Evolutionary conservation across 768 basidiomycete genomes (phyloP), one percentile per base, ranked within the genome.

Genomic region (Chalciporus pseudorubinellus): DNA sequence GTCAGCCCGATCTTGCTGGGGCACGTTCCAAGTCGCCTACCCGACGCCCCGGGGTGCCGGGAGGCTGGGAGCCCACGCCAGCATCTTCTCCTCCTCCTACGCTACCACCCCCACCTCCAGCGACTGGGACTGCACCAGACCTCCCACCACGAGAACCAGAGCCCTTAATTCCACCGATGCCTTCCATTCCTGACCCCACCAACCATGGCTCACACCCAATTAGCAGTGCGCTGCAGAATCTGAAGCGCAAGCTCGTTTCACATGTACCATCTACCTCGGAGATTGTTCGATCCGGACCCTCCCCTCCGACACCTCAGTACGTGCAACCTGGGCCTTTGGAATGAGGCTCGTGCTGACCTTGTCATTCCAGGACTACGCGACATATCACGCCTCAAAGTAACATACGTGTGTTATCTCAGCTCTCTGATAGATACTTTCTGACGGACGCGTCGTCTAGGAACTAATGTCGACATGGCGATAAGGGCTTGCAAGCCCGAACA

Each of bases 401-500:
- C 49, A 80, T 80, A 41, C 63, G 78, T 79, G 49, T 22, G 73
- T 53, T 12, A 29, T 40, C 9, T 18, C 3, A 16, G 21, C 40
- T 18, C 20, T 29, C 43, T 20, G 6, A 9, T n/a, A 4, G 13
- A 19, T 20, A 18, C 28, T 13, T 10, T 44, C 33, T 53, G 46
- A 54, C 21, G 11, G 1, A 46, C 18, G 50, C 24, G 14, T 57
- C 16, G 33, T 44, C 56, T 53, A 59, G 58, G 64, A 77, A 84
- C 78, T 6, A 89, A 88, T 51, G 85, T 87, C 42, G 77, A 84
- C 26, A 78, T 83, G 73, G 88, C 88, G 10, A 77, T 89, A 55
- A 79, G 74, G 47, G 87, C 86, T 2, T 93, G 90, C 60, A 77
- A 79, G 43, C 78, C 81, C 5, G 90, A 93, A 68, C 78, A 78